Evolutionary conservation across 1,284 basidiomycete species (phyloP).

Genomic region (Microbotryum lychnidis-dioicae): DNA sequence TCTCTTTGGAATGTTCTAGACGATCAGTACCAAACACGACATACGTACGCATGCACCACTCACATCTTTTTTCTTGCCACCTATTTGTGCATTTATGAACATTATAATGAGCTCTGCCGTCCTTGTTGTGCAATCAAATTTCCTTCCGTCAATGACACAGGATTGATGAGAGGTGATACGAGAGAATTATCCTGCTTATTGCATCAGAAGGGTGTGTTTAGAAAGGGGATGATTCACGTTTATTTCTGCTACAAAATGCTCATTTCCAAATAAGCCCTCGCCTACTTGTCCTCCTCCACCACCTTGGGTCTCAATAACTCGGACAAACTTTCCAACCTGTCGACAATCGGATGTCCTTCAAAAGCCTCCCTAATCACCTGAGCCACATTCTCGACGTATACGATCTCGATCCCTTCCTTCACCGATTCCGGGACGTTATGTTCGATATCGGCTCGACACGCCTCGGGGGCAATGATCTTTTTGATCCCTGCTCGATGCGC

Average conservation of each 20-base stretch:
- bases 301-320: constrained; percentile 8
- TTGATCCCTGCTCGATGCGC: constrained; percentile 89
- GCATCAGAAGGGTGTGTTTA: too few species aligned
- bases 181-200: too few species aligned
- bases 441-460: constrained; percentile 83
- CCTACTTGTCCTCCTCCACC: background rate
- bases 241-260: too few species aligned
- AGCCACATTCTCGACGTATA: constrained; percentile 82
- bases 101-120: too few species aligned
- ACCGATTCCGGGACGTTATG: constrained; percentile 87
- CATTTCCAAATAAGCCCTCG: background rate
- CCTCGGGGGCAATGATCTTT: constrained; percentile 65
- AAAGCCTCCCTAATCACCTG: constrained; percentile 84
- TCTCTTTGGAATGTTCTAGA: constrained; percentile 28
- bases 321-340: constrained; percentile 16
- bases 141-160: too few species aligned
- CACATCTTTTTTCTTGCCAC: too few species aligned
- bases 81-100: too few species aligned
- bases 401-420: constrained; percentile 83
- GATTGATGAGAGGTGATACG: too few species aligned
- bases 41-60: too few species aligned
- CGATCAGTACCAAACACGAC: too few species aligned
- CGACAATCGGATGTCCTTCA: constrained; percentile 36
- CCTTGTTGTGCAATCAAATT: too few species aligned
- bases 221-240: too few species aligned